Conservation (phyloP, 495 filamentous ascomycete species). For the Penicillium dipodomyicola region DNA sequence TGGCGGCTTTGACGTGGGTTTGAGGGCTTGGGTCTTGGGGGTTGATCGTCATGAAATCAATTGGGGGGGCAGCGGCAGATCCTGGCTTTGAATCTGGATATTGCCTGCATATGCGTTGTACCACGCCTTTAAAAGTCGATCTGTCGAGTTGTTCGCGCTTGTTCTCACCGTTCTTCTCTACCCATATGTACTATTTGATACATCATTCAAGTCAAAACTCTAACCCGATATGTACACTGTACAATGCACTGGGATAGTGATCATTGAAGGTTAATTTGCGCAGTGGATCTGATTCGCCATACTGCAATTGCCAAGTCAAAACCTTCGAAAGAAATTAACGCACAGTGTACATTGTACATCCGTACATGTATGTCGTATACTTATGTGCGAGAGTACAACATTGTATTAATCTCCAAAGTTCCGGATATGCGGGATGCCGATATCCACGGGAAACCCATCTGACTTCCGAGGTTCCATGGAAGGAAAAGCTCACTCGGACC, state of each 20-base stretch:
- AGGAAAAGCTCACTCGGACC: neutral
- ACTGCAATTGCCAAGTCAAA: slow-evolving; percentile 13
- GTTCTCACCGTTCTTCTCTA: slow-evolving; percentile 1
- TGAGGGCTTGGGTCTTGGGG: slow-evolving; percentile 17
- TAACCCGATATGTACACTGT: neutral
- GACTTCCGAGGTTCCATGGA: neutral
- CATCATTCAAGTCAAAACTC: neutral
- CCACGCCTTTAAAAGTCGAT: slow-evolving; percentile 5
- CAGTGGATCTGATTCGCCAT: slow-evolving; percentile 20
- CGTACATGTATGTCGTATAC: no score
- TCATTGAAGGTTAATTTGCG: slow-evolving; percentile 9
- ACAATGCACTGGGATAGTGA: slow-evolving; percentile 8
- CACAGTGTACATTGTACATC: neutral
- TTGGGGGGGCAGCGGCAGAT: slow-evolving; percentile 27
- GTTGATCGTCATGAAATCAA: slow-evolving; percentile 21
- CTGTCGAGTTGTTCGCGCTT: neutral
- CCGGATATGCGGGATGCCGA: neutral
- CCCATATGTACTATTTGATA: no score
- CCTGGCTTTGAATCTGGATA: slow-evolving; percentile 8
- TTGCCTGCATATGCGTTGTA: slow-evolving; percentile 6
- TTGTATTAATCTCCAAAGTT: neutral
- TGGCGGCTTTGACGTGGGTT: slow-evolving; percentile 17
- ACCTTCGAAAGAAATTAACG: neutral
- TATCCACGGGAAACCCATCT: neutral
- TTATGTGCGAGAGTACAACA: no score